These are phyloP conservation scores for Hemerocallis citrina DNA, from an alignment of 106 monocot genomes.

Conservation along the genomic window DNA sequence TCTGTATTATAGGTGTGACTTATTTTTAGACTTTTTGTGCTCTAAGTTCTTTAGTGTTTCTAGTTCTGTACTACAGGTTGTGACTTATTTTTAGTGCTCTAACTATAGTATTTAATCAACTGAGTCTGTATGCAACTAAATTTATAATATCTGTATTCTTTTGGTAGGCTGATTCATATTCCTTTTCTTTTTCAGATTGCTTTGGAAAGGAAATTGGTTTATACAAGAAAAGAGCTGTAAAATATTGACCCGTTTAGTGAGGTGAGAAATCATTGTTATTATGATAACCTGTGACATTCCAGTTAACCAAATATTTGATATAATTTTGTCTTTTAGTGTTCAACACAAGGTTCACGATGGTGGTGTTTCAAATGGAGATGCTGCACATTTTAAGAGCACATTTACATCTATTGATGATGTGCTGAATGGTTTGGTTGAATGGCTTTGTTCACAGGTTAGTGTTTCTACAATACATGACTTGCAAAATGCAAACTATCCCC, in stretches of 20 bases:
- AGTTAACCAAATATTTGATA: not conserved
- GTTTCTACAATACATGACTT: not conserved
- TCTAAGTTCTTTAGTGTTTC: too few relatives aligned
- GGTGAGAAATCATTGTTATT: conserved; percentile 23
- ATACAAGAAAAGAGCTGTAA: conserved; percentile 97
- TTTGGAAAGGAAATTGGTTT: conserved; percentile 87
- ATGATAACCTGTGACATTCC: not conserved
- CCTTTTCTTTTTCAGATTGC: conserved; percentile 46
- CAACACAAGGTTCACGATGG: conserved; percentile 50
- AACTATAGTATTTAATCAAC: not conserved
- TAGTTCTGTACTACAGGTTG: not conserved
- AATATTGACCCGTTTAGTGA: conserved; percentile 71
- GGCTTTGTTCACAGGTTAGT: conserved; percentile 90
- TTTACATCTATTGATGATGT: conserved; percentile 62
- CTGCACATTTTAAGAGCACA: conserved; percentile 51
- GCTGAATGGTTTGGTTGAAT: conserved; percentile 61
- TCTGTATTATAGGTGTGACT: too few relatives aligned
- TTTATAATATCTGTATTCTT: not conserved
- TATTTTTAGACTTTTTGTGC: too few relatives aligned
- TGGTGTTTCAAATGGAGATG: conserved; percentile 55
- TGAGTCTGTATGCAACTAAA: not conserved
- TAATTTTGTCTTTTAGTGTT: conserved; percentile 36
- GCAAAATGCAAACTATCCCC: too few relatives aligned
- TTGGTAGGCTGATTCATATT: not conserved
- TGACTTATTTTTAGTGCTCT: not conserved